A percentile compares a stretch with the other conserved stretches of the same genome.
Evolutionary conservation across 164 flowering plant genomes (phyloP).

Genomic region (Kingdonia uniflora): DNA sequence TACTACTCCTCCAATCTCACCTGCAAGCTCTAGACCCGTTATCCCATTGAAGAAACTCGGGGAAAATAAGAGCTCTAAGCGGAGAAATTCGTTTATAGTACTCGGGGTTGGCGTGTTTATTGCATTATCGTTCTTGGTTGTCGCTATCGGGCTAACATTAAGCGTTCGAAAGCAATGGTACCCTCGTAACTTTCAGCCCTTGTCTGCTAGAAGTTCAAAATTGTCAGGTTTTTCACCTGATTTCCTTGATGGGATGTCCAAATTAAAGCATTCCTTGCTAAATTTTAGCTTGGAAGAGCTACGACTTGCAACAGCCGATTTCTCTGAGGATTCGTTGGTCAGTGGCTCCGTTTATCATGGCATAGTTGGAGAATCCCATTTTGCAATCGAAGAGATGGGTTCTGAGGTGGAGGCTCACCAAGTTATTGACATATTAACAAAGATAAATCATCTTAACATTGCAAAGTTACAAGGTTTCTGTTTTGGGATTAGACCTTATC

Average conservation of each 20-base stretch:
- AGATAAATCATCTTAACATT: conserved; percentile 54
- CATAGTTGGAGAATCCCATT: conserved; percentile 22
- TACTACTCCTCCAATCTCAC: conserved; percentile 3
- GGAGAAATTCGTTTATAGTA: conserved; percentile 5
- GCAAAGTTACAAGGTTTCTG: conserved; percentile 45
- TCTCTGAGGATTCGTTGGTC: conserved; percentile 32
- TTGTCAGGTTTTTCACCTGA: conserved; percentile 33
- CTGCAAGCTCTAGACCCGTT: conserved; percentile 15
- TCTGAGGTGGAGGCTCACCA: conserved; percentile 30
- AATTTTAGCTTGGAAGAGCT: conserved; percentile 40
- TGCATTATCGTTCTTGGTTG: conserved; percentile 8
- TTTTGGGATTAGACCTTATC: conserved; percentile 31
- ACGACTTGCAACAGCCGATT: conserved; percentile 38
- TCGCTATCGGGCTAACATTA: too few relatives aligned
- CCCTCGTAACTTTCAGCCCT: conserved; percentile 13
- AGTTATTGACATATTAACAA: conserved; percentile 36
- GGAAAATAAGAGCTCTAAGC: neutral
- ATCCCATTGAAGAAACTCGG: conserved; percentile 12
- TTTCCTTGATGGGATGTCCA: conserved; percentile 31
- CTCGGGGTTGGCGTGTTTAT: conserved; percentile 15
- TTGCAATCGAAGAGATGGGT: conserved; percentile 42
- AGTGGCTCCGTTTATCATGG: conserved; percentile 34
- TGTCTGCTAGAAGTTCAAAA: conserved; percentile 16
- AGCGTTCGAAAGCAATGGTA: conserved; percentile 12
- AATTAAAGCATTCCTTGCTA: conserved; percentile 35